These are phyloP conservation scores for Kodamaea fukazawae DNA, from an alignment of 805 yeast genomes.

Conservation along the genomic window DNA sequence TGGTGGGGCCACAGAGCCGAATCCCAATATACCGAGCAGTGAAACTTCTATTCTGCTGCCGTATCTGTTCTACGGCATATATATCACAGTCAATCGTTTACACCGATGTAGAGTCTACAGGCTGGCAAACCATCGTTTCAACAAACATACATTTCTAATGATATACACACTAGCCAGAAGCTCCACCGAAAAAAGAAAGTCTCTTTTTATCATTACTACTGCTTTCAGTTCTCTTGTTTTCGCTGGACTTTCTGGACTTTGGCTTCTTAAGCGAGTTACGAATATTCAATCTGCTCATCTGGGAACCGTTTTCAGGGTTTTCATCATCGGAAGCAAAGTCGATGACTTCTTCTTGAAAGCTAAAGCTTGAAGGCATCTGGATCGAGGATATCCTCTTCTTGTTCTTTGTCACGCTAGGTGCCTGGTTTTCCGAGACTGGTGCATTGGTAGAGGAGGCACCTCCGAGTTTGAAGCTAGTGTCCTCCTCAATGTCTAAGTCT, in stretches of 20 bases:
- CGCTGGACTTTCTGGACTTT: conserved; percentile 22
- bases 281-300: conserved; percentile 40
- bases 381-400: conserved; percentile 31
- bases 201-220: conserved; percentile 18
- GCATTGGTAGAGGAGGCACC: background rate
- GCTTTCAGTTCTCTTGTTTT: conserved; percentile 20
- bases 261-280: conserved; percentile 35
- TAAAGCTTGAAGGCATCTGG: conserved; percentile 26
- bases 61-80: too few species aligned
- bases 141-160: too few species aligned
- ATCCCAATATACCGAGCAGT: too few species aligned
- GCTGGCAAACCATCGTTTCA: too few species aligned
- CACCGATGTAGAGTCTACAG: too few species aligned
- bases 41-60: too few species aligned
- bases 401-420: conserved; percentile 11
- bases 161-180: too few species aligned
- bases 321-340: conserved; percentile 49
- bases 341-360: conserved; percentile 42
- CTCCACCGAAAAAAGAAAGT: conserved; percentile 22
- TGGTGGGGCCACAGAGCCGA: too few species aligned
- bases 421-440: background rate
- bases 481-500: conserved; percentile 28
- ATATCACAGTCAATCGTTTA: too few species aligned
- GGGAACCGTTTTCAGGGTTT: conserved; percentile 32
- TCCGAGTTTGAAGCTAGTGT: background rate